Conservation (phyloP, 2,329 filamentous ascomycete species). For the Leptographium galeiforme region DNA sequence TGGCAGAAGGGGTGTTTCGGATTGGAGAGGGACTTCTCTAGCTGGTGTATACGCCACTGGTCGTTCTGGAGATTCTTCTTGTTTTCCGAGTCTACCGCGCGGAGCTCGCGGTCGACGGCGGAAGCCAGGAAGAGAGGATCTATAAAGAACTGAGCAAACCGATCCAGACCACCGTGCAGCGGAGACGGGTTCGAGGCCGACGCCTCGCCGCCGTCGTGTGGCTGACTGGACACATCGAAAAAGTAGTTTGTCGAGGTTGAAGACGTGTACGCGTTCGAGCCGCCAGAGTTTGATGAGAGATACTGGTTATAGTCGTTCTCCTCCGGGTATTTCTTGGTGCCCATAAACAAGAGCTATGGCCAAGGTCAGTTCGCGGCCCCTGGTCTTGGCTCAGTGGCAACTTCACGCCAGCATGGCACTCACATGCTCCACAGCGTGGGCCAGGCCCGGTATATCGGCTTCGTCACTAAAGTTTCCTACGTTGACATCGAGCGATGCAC, state of each 20-base stretch:
- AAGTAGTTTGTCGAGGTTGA: conserved; percentile 94
- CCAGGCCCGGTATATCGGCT: conserved; percentile 83
- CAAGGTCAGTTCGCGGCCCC: neutral
- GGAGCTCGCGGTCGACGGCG: conserved; percentile 75
- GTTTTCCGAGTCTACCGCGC: conserved; percentile 87
- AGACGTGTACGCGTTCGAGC: conserved; percentile 90
- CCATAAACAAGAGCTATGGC: conserved; percentile 76
- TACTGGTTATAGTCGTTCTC: conserved; percentile 96
- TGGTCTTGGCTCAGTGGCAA: neutral
- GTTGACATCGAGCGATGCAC: conserved; percentile 87
- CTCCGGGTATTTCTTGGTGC: conserved; percentile 90
- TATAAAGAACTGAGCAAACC: conserved; percentile 91
- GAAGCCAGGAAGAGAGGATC: conserved; percentile 73
- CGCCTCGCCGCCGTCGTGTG: conserved; percentile 44
- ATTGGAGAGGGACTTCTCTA: conserved; percentile 81
- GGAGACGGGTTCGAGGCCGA: conserved; percentile 44
- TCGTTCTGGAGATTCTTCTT: conserved; percentile 96
- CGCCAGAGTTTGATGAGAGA: conserved; percentile 75
- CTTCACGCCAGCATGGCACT: conserved; percentile 6
- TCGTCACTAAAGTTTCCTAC: conserved; percentile 92
- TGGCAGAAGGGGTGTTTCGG: conserved; percentile 79
- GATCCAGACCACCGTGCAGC: conserved; percentile 70
- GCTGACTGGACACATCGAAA: conserved; percentile 82
- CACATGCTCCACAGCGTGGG: conserved; percentile 88
- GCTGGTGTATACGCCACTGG: conserved; percentile 72